These are phyloP conservation scores for Diaporthe velutina DNA, from an alignment of 2,329 filamentous ascomycete genomes.

Conservation along the genomic window DNA sequence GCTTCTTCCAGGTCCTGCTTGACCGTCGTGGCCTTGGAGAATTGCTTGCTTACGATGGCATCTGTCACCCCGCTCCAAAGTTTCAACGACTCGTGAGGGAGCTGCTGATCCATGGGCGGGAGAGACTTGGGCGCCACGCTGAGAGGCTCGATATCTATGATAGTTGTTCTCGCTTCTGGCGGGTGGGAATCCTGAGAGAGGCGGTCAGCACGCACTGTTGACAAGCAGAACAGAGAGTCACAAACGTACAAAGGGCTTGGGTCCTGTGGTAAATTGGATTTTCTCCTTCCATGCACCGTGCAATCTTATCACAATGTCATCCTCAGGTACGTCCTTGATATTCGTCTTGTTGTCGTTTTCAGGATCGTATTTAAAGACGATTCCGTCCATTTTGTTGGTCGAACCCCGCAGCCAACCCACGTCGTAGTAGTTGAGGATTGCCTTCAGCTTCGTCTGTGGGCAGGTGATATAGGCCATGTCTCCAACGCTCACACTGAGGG, in stretches of 20 bases:
- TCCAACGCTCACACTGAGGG: conserved; percentile 90
- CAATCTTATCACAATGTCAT: conserved; percentile 85
- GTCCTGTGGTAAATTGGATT: conserved; percentile 71
- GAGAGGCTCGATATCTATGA: conserved; percentile 91
- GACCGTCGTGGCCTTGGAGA: conserved; percentile 82
- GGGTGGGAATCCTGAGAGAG: conserved; percentile 58
- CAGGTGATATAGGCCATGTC: conserved; percentile 92
- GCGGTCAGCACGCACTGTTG: conserved; percentile 30
- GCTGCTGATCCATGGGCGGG: conserved; percentile 82
- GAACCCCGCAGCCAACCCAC: conserved; percentile 94
- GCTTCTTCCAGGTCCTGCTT: conserved; percentile 94
- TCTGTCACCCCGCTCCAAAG: conserved; percentile 92
- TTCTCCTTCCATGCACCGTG: conserved; percentile 88
- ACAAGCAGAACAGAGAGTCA: conserved; percentile 31
- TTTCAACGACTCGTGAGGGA: conserved; percentile 88
- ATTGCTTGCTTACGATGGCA: conserved; percentile 88
- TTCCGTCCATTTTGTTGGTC: conserved; percentile 91
- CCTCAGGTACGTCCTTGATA: conserved; percentile 88
- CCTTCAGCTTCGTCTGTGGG: conserved; percentile 90
- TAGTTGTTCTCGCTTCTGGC: conserved; percentile 74
- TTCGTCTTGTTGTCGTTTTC: conserved; percentile 84
- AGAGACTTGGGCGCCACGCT: conserved; percentile 82
- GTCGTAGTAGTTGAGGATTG: conserved; percentile 91
- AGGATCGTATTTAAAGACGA: conserved; percentile 91
- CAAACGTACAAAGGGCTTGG: conserved; percentile 71